Conservation (phyloP, 2,329 filamentous ascomycete species). For the Hymenoscyphus albidus region DNA sequence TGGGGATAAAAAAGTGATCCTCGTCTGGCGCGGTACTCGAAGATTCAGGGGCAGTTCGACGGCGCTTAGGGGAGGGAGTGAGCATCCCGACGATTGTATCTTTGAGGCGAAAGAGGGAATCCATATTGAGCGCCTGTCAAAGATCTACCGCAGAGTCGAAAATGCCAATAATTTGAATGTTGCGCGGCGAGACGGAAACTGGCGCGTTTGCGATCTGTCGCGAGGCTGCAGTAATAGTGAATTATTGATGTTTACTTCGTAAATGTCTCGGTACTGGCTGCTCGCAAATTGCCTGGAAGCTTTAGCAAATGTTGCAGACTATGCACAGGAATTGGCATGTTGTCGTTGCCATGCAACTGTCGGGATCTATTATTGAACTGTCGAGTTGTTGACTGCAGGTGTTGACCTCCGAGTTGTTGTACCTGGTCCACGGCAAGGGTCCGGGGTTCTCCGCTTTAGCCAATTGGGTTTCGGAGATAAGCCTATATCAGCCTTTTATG, state of each 20-base stretch:
- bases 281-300: neutral
- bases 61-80: conserved; percentile 35
- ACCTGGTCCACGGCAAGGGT: neutral
- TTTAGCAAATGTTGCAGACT: neutral
- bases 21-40: conserved; percentile 11
- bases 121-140: conserved; percentile 21
- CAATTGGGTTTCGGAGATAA: no score
- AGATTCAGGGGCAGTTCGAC: conserved; percentile 29
- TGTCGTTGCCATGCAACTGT: neutral
- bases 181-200: neutral
- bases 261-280: neutral
- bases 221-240: neutral
- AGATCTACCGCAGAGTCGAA: neutral
- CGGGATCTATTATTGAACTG: neutral
- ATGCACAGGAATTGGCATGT: neutral
- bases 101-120: conserved; percentile 29
- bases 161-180: neutral
- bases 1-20: conserved; percentile 18
- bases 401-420: neutral
- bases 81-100: conserved; percentile 30
- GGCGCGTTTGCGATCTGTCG: neutral
- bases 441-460: neutral
- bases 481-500: no score
- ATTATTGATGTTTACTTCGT: neutral
- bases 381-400: neutral